Evolutionary conservation across 306 rosid species (phyloP).

Genomic region (Glycyrrhiza uralensis): DNA sequence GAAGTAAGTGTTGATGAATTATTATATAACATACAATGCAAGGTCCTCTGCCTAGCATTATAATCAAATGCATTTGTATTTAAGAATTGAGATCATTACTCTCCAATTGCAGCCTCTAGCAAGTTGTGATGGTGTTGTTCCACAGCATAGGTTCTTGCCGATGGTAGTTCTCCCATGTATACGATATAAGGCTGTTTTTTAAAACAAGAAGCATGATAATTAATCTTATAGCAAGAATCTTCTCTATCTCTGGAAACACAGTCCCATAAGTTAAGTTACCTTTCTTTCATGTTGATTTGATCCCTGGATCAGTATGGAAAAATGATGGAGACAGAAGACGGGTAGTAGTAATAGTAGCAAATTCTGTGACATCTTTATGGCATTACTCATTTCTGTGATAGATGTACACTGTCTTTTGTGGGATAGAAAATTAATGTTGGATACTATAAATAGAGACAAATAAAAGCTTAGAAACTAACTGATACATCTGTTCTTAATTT

Average conservation of each 20-base stretch:
- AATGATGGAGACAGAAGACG: constrained; percentile 17
- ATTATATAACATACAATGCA: not conserved
- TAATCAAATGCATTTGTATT: not conserved
- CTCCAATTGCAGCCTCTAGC: constrained; percentile 54
- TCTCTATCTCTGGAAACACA: not conserved
- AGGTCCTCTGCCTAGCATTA: not conserved
- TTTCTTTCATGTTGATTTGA: constrained; percentile 48
- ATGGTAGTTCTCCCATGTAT: constrained; percentile 69
- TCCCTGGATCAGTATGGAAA: constrained; percentile 33
- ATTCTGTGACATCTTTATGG: constrained; percentile 19
- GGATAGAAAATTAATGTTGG: not conserved
- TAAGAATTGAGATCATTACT: constrained; percentile 45
- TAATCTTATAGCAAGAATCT: not conserved
- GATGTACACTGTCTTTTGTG: not conserved
- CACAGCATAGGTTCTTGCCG: constrained; percentile 3
- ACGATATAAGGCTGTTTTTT: constrained; percentile 69
- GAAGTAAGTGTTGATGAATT: not conserved
- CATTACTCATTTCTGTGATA: not conserved
- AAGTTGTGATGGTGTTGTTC: constrained; percentile 50
- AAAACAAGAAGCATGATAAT: not conserved
- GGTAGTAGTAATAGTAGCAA: constrained; percentile 9
- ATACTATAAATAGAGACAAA: not conserved
- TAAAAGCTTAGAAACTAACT: not conserved
- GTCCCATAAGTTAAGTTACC: constrained; percentile 28
- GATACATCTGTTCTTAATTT: not conserved